Percentiles rank a stretch among this genome's conserved stretches.
Evolutionary conservation across 164 flowering plant species (phyloP).

Genomic region (Annona cherimola): DNA sequence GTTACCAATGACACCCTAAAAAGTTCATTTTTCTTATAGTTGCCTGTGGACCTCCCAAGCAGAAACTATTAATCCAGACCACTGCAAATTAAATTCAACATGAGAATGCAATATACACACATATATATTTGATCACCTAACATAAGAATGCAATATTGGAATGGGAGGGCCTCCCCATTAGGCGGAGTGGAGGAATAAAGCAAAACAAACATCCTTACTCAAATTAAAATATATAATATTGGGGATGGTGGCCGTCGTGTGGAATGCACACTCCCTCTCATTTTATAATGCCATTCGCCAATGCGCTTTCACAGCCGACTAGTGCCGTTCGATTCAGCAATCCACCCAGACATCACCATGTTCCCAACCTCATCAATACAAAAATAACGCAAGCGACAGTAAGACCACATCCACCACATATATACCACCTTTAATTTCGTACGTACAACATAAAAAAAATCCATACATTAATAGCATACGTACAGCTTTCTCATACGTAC

Average conservation of each 20-base stretch:
- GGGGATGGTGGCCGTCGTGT: slow-evolving; percentile 6
- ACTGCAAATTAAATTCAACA: too few species aligned
- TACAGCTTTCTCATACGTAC: too few species aligned
- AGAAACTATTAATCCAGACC: too few species aligned
- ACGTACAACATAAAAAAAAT: neutral
- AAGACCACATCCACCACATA: neutral
- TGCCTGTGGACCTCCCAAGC: too few species aligned
- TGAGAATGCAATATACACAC: too few species aligned
- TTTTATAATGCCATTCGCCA: neutral
- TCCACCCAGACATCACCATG: neutral
- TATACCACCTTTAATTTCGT: neutral
- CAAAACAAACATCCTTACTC: neutral
- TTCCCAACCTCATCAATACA: neutral
- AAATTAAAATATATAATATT: neutral
- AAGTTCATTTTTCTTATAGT: too few species aligned
- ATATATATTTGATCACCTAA: too few species aligned
- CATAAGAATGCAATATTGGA: neutral
- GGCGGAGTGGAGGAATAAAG: neutral
- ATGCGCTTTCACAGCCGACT: neutral
- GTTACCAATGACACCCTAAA: too few species aligned
- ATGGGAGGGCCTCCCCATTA: neutral
- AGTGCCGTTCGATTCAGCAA: slow-evolving; percentile 9
- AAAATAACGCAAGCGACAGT: neutral
- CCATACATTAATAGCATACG: too few species aligned
- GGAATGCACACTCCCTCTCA: slow-evolving; percentile 9